A percentile compares a stretch with the other conserved stretches of the same genome.
Conservation (phyloP, 2,329 filamentous ascomycete genomes). For the Coniochaeta sp. region DNA sequence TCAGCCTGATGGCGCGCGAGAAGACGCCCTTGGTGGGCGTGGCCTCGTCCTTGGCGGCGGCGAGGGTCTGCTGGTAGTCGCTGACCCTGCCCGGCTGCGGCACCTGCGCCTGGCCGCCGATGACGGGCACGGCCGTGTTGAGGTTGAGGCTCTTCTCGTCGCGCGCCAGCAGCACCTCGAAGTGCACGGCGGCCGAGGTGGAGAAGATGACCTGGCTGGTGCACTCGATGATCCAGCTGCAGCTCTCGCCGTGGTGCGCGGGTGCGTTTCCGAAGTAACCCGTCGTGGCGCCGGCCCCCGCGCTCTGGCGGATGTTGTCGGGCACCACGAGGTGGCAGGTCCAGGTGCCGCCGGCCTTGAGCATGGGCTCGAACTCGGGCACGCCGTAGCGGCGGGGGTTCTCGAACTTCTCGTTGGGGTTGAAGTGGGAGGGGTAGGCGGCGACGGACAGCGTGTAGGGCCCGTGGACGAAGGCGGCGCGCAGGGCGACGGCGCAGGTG, state of each 20-base stretch:
- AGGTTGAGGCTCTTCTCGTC: constrained; percentile 77
- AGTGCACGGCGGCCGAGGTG: constrained; percentile 76
- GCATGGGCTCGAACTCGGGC: constrained; percentile 90
- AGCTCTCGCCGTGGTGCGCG: constrained; percentile 44
- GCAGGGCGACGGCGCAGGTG: constrained; percentile 79
- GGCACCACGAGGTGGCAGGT: constrained; percentile 73
- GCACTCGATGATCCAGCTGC: constrained; percentile 87
- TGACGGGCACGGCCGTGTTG: constrained; percentile 39
- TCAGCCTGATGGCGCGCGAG: constrained; percentile 69
- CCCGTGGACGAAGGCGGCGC: constrained; percentile 92
- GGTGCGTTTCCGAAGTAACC: constrained; percentile 38
- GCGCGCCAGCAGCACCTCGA: constrained; percentile 77
- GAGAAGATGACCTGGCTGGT: constrained; percentile 93
- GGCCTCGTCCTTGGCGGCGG: constrained; percentile 39
- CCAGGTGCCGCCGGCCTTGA: constrained; percentile 91
- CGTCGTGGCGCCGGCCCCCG: constrained; percentile 37
- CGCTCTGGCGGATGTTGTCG: constrained; percentile 63
- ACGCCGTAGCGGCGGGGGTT: constrained; percentile 63
- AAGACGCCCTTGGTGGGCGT: constrained; percentile 70
- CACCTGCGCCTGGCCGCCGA: constrained; percentile 37
- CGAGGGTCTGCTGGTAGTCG: constrained; percentile 61
- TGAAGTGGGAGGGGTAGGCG: constrained; percentile 75
- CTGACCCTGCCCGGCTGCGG: constrained; percentile 64
- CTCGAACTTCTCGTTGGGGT: constrained; percentile 72
- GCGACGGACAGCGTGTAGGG: constrained; percentile 87